Percentiles rank a stretch among this genome's conserved stretches.
phyloP scores from a whole-genome alignment of 1,284 basidiomycete genomes.

The Acaromyces ingoldii region DNA sequence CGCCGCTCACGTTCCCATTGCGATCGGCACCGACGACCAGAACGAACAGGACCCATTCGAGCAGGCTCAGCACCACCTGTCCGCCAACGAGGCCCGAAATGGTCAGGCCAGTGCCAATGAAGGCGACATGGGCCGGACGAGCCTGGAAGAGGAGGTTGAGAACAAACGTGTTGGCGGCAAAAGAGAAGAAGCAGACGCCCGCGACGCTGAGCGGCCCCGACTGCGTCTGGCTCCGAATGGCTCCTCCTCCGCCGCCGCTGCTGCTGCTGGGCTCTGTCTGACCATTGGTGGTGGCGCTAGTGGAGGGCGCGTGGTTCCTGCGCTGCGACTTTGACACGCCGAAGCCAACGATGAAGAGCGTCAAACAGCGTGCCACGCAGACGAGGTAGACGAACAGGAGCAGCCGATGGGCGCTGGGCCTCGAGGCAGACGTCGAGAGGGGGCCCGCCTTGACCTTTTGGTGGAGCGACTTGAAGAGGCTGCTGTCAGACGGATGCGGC shows the following conservation, averaged over 20 bases:
- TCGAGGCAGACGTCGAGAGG: no score
- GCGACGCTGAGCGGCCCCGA: neutral
- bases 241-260: neutral
- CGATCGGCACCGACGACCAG: neutral
- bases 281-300: no score
- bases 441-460: no score
- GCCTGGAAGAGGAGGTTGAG: conserved; percentile 3
- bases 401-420: no score
- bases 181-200: neutral
- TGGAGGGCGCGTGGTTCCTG: no score
- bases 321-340: no score
- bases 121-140: neutral
- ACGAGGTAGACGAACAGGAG: neutral
- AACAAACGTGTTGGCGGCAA: conserved; percentile 1
- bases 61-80: conserved; percentile 27
- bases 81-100: conserved; percentile 26
- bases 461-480: no score
- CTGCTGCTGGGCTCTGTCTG: neutral
- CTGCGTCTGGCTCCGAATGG: neutral
- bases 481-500: no score
- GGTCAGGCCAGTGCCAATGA: conserved; percentile 16
- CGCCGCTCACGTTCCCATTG: no score
- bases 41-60: conserved; percentile 1
- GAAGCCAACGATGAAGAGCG: neutral
- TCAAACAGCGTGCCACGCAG: neutral